phyloP scores from a whole-genome alignment of 805 yeast genomes.

The Metschnikowia lachancei region DNA sequence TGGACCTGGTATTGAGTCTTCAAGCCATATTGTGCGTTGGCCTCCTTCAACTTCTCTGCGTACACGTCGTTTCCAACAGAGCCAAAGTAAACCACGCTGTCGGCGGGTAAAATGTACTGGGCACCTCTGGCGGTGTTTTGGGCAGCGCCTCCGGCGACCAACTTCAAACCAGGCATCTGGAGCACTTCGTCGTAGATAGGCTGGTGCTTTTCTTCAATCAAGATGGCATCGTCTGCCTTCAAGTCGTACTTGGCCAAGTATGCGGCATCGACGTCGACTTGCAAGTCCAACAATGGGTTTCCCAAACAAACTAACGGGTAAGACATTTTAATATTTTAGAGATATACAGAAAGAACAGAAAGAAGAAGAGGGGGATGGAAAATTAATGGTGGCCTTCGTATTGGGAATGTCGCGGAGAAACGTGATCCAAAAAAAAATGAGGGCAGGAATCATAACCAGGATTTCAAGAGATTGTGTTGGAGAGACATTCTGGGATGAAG shows the following conservation, averaged over 20 bases:
- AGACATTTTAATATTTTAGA: slow-evolving; percentile 40
- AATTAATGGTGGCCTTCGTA: background rate
- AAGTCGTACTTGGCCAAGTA: slow-evolving; percentile 78
- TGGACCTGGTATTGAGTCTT: slow-evolving; percentile 81
- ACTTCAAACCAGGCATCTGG: slow-evolving; percentile 54
- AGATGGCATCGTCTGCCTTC: slow-evolving; percentile 91
- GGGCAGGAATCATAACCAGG: too few relatives aligned
- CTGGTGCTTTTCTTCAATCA: slow-evolving; percentile 78
- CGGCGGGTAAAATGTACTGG: slow-evolving; percentile 78
- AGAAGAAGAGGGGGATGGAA: background rate
- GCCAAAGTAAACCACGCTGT: slow-evolving; percentile 90
- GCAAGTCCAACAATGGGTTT: slow-evolving; percentile 87
- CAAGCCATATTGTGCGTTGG: slow-evolving; percentile 87
- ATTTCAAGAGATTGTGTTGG: too few relatives aligned
- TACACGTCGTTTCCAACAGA: slow-evolving; percentile 92
- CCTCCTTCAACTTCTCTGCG: slow-evolving; percentile 74
- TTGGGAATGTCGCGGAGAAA: background rate
- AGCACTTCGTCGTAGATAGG: slow-evolving; percentile 82
- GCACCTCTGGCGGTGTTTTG: slow-evolving; percentile 99
- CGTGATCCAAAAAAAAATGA: too few relatives aligned
- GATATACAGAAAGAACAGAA: background rate
- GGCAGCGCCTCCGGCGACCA: slow-evolving; percentile 99
- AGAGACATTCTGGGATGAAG: too few relatives aligned
- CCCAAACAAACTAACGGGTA: slow-evolving; percentile 81
- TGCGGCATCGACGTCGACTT: slow-evolving; percentile 65